Conservation (phyloP, 805 yeast species). For the Kodamaea jinghongensis region DNA sequence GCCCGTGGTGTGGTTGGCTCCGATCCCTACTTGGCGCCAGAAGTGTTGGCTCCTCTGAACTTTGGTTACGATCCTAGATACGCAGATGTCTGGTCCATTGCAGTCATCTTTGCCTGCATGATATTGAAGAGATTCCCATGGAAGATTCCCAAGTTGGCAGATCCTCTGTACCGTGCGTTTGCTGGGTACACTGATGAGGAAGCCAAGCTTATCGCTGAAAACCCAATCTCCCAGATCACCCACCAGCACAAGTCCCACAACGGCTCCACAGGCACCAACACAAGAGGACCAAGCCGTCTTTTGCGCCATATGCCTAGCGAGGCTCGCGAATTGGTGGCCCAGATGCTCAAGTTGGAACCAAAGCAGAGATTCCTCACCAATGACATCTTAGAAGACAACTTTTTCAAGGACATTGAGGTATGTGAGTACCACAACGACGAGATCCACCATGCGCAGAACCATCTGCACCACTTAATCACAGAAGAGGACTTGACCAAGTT, state of each 20-base stretch:
- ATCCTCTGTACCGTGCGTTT: conserved; percentile 72
- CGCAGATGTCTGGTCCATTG: conserved; percentile 91
- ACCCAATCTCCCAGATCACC: conserved; percentile 6
- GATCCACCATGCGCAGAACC: conserved; percentile 33
- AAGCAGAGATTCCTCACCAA: conserved; percentile 55
- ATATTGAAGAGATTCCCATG: conserved; percentile 86
- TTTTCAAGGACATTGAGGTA: conserved; percentile 53
- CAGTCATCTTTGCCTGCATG: conserved; percentile 91
- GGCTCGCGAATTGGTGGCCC: conserved; percentile 56
- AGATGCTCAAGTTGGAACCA: conserved; percentile 66
- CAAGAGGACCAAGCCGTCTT: conserved; percentile 66
- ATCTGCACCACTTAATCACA: conserved; percentile 65
- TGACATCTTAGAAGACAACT: conserved; percentile 54
- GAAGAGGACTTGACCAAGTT: conserved; percentile 55
- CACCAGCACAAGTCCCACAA: neutral
- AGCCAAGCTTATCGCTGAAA: conserved; percentile 6
- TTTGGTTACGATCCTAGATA: conserved; percentile 77
- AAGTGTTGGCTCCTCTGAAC: conserved; percentile 53
- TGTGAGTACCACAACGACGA: conserved; percentile 41
- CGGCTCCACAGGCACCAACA: conserved; percentile 19
- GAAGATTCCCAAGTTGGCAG: conserved; percentile 83
- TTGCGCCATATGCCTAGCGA: conserved; percentile 68
- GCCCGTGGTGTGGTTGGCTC: conserved; percentile 92
- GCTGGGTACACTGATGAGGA: conserved; percentile 21
- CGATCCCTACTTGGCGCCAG: conserved; percentile 95